These are phyloP conservation scores for Aureobasidium sp. DNA, from an alignment of 2,329 filamentous ascomycete species.

Conservation along the genomic window DNA sequence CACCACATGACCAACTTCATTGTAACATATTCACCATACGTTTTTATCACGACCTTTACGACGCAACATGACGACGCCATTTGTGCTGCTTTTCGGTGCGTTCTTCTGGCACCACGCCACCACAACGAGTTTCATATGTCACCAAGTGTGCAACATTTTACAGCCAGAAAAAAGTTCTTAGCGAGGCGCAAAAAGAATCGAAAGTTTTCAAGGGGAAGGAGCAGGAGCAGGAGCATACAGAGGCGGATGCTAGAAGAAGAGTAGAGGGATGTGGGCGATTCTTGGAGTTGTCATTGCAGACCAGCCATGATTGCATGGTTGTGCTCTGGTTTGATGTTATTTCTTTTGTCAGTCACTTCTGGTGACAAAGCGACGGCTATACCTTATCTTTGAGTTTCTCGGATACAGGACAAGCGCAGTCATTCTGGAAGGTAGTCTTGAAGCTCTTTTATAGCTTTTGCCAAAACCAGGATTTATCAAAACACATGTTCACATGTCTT, in stretches of 20 bases:
- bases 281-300: background rate
- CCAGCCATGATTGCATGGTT: background rate
- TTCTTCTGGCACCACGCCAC: conserved; percentile 3
- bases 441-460: conserved; percentile 2
- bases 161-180: conserved; percentile 1
- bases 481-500: background rate
- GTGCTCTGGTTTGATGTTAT: background rate
- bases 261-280: background rate
- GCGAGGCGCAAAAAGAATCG: conserved; percentile 3
- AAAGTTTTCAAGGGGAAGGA: background rate
- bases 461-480: background rate
- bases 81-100: background rate
- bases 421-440: conserved; percentile 6
- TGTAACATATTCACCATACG: conserved; percentile 15
- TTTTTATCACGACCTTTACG: conserved; percentile 14
- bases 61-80: conserved; percentile 13
- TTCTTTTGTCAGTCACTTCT: conserved; percentile 2
- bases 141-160: background rate
- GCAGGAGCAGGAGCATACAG: background rate
- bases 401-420: conserved; percentile 14
- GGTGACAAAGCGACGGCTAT: conserved; percentile 13
- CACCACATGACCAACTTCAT: background rate
- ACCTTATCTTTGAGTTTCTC: background rate
- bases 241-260: background rate
- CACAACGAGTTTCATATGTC: conserved; percentile 15